Conservation (phyloP, 805 yeast genomes). For the Candida dendrica region DNA sequence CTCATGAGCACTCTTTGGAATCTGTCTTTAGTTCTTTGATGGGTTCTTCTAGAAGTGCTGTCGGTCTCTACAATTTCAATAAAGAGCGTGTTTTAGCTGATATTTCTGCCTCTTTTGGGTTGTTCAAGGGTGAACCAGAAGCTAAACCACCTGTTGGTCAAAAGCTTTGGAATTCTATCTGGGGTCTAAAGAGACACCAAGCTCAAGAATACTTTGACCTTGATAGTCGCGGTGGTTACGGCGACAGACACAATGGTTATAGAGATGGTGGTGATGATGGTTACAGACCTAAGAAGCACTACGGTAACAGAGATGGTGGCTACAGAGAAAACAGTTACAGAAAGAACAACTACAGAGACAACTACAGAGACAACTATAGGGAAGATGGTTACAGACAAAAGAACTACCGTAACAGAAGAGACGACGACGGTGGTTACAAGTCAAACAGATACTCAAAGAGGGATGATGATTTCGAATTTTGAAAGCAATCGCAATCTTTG, state of each 20-base stretch:
- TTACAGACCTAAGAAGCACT: too few relatives aligned
- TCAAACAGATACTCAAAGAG: too few relatives aligned
- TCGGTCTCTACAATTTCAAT: slow-evolving; percentile 25
- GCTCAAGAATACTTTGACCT: slow-evolving; percentile 14
- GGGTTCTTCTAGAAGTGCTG: slow-evolving; percentile 12
- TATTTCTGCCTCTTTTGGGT: slow-evolving; percentile 22
- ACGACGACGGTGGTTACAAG: too few relatives aligned
- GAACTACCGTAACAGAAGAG: too few relatives aligned
- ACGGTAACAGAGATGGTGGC: neutral
- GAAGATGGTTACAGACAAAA: slow-evolving; percentile 5
- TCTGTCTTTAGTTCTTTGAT: neutral
- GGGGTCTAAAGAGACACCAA: slow-evolving; percentile 14
- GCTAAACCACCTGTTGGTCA: slow-evolving; percentile 15
- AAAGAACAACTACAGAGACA: neutral
- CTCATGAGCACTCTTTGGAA: slow-evolving; percentile 10
- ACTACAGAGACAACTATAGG: slow-evolving; percentile 9
- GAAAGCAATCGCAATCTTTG: too few relatives aligned
- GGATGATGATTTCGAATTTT: too few relatives aligned
- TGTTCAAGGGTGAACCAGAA: slow-evolving; percentile 13
- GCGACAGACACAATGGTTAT: too few relatives aligned
- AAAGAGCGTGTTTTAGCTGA: slow-evolving; percentile 26
- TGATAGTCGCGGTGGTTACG: neutral
- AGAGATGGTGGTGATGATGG: neutral
- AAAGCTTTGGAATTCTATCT: slow-evolving; percentile 14
- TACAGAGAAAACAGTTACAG: neutral